A percentile compares a stretch with the other conserved stretches of the same genome.
phyloP scores from a whole-genome alignment of 139 green algal genomes.

The Tetratostichococcus sp. region DNA sequence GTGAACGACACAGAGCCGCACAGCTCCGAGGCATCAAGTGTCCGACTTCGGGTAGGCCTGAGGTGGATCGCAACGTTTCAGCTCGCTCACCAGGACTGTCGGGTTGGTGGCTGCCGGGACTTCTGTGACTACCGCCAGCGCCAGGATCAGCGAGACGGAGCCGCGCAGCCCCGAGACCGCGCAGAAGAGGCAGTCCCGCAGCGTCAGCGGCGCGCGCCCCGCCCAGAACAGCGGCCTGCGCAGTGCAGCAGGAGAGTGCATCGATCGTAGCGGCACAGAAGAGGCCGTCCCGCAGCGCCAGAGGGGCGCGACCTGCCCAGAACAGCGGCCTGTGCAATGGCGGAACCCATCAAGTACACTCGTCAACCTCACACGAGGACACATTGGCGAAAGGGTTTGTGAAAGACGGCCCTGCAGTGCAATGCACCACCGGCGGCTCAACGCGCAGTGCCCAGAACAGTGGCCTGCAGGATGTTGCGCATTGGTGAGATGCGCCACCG shows the following conservation, averaged over 20 bases:
- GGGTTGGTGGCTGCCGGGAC: not conserved
- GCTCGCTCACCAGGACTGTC: not conserved
- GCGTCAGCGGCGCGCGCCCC: slow-evolving; percentile 10
- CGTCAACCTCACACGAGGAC: too few species aligned
- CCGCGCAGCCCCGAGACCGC: slow-evolving; percentile 66
- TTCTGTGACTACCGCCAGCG: slow-evolving; percentile 49
- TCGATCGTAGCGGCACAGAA: slow-evolving; percentile 60
- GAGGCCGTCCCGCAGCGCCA: slow-evolving; percentile 45
- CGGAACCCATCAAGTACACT: too few species aligned
- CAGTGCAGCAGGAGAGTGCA: slow-evolving; percentile 12
- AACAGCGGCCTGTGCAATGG: slow-evolving; percentile 27
- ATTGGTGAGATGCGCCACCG: too few species aligned
- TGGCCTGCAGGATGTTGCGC: too few species aligned
- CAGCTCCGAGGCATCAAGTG: too few species aligned
- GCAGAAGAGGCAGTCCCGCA: slow-evolving; percentile 58
- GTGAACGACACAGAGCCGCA: too few species aligned
- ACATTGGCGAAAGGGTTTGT: too few species aligned
- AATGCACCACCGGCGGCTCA: too few species aligned
- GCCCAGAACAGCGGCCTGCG: slow-evolving; percentile 23
- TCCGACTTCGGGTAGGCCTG: too few species aligned
- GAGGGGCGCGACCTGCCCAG: not conserved
- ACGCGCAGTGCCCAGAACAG: too few species aligned
- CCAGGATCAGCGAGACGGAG: slow-evolving; percentile 76
- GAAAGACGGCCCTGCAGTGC: too few species aligned
- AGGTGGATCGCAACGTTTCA: too few species aligned